Base-by-base conservation (phyloP, 2,329 filamentous ascomycete genomes). In the Canariomyces notabilis region DNA sequence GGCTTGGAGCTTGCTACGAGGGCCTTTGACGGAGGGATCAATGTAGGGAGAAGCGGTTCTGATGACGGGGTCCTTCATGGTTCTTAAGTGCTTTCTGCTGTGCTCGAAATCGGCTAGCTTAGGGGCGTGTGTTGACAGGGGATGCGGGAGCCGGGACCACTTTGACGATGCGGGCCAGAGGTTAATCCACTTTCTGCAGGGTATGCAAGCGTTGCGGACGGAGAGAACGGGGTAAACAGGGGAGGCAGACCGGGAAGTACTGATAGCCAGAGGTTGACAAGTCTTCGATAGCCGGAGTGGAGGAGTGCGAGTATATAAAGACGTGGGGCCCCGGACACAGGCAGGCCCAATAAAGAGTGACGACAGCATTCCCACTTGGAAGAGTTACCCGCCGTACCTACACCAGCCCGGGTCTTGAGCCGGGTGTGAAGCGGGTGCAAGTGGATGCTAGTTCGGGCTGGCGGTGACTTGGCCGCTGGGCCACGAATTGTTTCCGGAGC, bases 11-110 rank as follows among this genome's bases (percentile, higher is more conserved):
- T 72, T 64, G 49, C 65, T 68, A 40, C 60, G 61, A 47, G 69
- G 69, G 19, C 69, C 68, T 68, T 72, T 70, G 48, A 72, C 63
- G 41, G 61, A 54, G 22, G 69, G 69, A 60, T 72, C 66, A 44
- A 59, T 57, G 61, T 72, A 72, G 53, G 70, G 69, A 67, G 70
- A 71, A 59, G 64, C 58, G 26, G 65, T 66, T 64, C 69, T 64
- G 34, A 60, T 57, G 51, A 71, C 64, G 61, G 69, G 69, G 59
- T 69, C 65, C 58, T 61, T 62, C 59, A 63, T 63, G 58, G 54
- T 58, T 63, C 59, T 59, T 62, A 62, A 52, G 51, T 57, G 49
- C 39, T 52, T 54, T 46, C 37, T 22, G 50, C 20, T 16, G 33
- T 19, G 45, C 35, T 41, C 38, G 33, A 37, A 23, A 21, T 20